A percentile compares a stretch with the other conserved stretches of the same genome.
phyloP scores from a whole-genome alignment of 1,284 basidiomycete genomes.

The Apiotrichum montevideense region DNA sequence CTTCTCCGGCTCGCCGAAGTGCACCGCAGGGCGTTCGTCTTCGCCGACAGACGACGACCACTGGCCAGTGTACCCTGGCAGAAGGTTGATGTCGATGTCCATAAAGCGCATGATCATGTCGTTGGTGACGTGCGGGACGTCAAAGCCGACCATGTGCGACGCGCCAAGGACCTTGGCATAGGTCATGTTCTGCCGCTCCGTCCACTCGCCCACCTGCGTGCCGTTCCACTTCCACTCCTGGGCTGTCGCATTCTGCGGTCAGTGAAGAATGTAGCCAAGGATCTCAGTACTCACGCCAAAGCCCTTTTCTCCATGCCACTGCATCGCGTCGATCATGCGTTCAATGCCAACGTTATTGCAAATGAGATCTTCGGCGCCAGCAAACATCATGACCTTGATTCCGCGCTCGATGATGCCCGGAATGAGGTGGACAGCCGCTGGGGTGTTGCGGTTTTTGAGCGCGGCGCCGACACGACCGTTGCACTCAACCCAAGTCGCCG shows the following conservation, averaged over 20 bases:
- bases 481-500: slow-evolving; percentile 87
- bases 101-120: slow-evolving; percentile 99
- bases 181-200: slow-evolving; percentile 78
- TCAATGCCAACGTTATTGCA: slow-evolving; percentile 93
- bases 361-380: slow-evolving; percentile 91
- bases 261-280: background rate
- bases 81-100: slow-evolving; percentile 73
- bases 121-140: slow-evolving; percentile 79
- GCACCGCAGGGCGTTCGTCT: slow-evolving; percentile 33
- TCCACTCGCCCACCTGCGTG: slow-evolving; percentile 82
- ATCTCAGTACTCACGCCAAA: slow-evolving; percentile 59
- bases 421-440: slow-evolving; percentile 69
- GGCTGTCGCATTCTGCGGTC: slow-evolving; percentile 55
- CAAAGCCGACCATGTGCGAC: slow-evolving; percentile 88
- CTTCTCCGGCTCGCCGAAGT: slow-evolving; percentile 19
- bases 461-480: slow-evolving; percentile 60
- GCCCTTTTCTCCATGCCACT: slow-evolving; percentile 80
- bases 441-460: slow-evolving; percentile 59
- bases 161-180: slow-evolving; percentile 80
- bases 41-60: slow-evolving; percentile 39
- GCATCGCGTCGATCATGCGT: slow-evolving; percentile 70
- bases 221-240: slow-evolving; percentile 74
- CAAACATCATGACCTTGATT: slow-evolving; percentile 84
- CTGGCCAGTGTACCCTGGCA: slow-evolving; percentile 65
- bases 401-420: slow-evolving; percentile 67